Evolutionary conservation across 2,329 filamentous ascomycete genomes (phyloP).

Genomic region (Paraphaeosphaeria sporulosa): DNA sequence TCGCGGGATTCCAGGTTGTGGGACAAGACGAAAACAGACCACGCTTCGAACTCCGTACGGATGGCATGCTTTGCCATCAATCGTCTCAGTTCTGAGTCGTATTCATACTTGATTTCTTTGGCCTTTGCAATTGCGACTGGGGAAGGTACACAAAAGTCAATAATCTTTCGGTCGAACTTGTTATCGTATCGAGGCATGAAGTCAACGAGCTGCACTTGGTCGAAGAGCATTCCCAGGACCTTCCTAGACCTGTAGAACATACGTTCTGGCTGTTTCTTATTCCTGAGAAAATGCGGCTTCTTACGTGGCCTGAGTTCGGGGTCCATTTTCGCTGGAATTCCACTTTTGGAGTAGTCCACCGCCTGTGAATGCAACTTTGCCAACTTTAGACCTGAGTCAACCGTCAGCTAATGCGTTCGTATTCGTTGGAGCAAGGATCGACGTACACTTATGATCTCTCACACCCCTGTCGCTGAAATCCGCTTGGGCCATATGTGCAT

Average conservation of each 20-base stretch:
- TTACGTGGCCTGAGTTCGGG: slow-evolving; percentile 64
- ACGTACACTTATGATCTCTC: slow-evolving; percentile 71
- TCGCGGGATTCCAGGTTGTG: slow-evolving; percentile 76
- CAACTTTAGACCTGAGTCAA: slow-evolving; percentile 66
- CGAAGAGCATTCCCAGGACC: slow-evolving; percentile 83
- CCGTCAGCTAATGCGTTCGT: background rate
- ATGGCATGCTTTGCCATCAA: slow-evolving; percentile 88
- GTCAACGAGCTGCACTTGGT: slow-evolving; percentile 72
- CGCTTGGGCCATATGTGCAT: slow-evolving; percentile 79
- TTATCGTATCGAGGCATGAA: slow-evolving; percentile 77
- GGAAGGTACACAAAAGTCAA: slow-evolving; percentile 66
- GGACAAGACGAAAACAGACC: slow-evolving; percentile 82
- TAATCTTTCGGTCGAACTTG: slow-evolving; percentile 78
- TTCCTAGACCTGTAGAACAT: slow-evolving; percentile 71
- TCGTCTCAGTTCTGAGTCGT: slow-evolving; percentile 78
- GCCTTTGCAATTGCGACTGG: slow-evolving; percentile 66
- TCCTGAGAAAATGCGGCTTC: slow-evolving; percentile 93
- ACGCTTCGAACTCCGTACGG: slow-evolving; percentile 88
- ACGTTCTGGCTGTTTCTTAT: slow-evolving; percentile 56
- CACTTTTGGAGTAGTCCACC: slow-evolving; percentile 94
- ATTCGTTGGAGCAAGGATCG: background rate
- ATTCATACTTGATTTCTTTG: slow-evolving; percentile 73
- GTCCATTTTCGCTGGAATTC: slow-evolving; percentile 74
- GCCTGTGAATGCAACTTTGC: slow-evolving; percentile 86
- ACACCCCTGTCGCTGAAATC: slow-evolving; percentile 71